phyloP scores from a whole-genome alignment of 768 basidiomycete genomes.

The Leccinum aurantiacum region DNA sequence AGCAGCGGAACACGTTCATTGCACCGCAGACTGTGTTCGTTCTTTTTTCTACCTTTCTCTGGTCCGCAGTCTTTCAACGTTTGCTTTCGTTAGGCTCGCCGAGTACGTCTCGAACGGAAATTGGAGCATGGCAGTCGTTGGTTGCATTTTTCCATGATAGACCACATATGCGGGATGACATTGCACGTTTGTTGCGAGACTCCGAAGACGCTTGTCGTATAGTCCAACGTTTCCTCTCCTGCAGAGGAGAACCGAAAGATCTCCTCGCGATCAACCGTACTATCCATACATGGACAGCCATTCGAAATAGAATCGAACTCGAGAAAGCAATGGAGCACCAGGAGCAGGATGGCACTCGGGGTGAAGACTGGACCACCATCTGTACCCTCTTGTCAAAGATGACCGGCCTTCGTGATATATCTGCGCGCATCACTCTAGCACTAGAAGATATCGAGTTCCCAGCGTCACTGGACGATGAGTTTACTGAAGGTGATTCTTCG shows the following conservation, averaged over 20 bases:
- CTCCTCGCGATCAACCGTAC: conserved; percentile 63
- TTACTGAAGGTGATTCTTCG: conserved; percentile 24
- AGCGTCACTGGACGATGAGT: conserved; percentile 19
- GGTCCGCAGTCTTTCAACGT: conserved; percentile 16
- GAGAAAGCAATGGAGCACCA: conserved; percentile 55
- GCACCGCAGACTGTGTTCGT: conserved; percentile 74
- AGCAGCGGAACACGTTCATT: conserved; percentile 75
- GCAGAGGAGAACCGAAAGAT: conserved; percentile 66
- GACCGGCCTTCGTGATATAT: conserved; percentile 50
- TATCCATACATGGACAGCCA: conserved; percentile 56
- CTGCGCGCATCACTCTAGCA: conserved; percentile 53
- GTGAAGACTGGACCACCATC: conserved; percentile 56
- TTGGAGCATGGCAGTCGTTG: conserved; percentile 71
- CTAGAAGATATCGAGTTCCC: conserved; percentile 35
- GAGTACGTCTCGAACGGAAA: conserved; percentile 71
- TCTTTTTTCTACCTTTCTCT: not conserved
- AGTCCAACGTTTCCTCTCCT: conserved; percentile 72
- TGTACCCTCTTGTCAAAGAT: conserved; percentile 55
- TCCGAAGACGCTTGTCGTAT: conserved; percentile 73
- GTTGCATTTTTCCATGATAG: conserved; percentile 67
- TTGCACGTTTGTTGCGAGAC: conserved; percentile 52
- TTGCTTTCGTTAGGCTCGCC: conserved; percentile 63
- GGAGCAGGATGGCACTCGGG: conserved; percentile 22
- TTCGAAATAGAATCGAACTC: conserved; percentile 50
- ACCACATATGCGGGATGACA: conserved; percentile 63